Percentiles rank a stretch among this genome's conserved stretches.
phyloP scores from a whole-genome alignment of 352 stramenopile species.

The Globisporangium alternatum region DNA sequence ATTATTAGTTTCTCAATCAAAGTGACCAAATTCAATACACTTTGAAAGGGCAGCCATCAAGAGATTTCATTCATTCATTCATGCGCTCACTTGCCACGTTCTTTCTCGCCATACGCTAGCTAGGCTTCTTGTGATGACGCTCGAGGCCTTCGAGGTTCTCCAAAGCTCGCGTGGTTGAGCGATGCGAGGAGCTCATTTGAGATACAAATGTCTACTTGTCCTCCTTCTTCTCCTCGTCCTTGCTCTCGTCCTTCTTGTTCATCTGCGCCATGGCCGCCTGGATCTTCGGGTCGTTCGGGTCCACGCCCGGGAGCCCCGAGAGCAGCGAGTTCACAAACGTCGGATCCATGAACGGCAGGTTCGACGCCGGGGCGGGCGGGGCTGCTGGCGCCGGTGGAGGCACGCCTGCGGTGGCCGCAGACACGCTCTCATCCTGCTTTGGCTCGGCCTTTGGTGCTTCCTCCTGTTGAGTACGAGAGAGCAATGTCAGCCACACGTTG shows the following conservation, averaged over 20 bases:
- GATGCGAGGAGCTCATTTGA: neutral
- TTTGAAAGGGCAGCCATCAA: neutral
- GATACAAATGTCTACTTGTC: slow-evolving; percentile 41
- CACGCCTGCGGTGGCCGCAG: slow-evolving; percentile 19
- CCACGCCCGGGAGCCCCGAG: slow-evolving; percentile 84
- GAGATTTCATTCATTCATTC: neutral
- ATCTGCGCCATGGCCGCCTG: slow-evolving; percentile 88
- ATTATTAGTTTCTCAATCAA: too few relatives aligned
- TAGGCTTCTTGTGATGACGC: neutral
- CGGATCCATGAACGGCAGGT: slow-evolving; percentile 87
- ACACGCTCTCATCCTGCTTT: slow-evolving; percentile 12
- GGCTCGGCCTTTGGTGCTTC: slow-evolving; percentile 24
- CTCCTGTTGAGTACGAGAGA: slow-evolving; percentile 2
- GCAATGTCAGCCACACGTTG: neutral
- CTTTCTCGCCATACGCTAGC: neutral
- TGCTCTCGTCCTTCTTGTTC: slow-evolving; percentile 76
- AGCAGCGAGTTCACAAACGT: slow-evolving; percentile 90
- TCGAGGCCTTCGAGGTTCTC: neutral
- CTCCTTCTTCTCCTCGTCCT: slow-evolving; percentile 84
- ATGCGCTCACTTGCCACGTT: neutral
- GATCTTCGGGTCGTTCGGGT: slow-evolving; percentile 92
- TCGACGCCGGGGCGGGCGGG: slow-evolving; percentile 64
- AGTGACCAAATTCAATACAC: too few relatives aligned
- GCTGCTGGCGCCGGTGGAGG: slow-evolving; percentile 46
- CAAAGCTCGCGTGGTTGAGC: neutral